Evolutionary conservation across 345 rosid species (phyloP).

Genomic region (Citrus reticulata): DNA sequence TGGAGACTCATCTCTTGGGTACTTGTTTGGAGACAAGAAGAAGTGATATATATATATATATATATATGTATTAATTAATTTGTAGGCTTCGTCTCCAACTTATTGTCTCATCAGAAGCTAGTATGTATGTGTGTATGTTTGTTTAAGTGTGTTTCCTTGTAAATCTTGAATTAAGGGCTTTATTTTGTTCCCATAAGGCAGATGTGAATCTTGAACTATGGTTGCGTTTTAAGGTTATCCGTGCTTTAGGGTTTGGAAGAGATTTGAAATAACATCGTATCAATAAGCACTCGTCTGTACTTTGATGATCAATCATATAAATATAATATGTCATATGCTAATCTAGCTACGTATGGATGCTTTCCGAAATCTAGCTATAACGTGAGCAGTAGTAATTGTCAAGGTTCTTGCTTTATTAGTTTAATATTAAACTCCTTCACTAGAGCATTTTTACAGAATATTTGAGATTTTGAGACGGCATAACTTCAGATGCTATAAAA

Average conservation of each 20-base stretch:
- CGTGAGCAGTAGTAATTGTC: no score
- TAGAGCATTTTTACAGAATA: no score
- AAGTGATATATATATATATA: not conserved
- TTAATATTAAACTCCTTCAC: no score
- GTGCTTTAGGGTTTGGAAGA: not conserved
- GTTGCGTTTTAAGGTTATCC: not conserved
- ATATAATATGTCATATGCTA: not conserved
- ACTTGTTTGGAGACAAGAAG: not conserved
- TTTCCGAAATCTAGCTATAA: no score
- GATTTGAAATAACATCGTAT: not conserved
- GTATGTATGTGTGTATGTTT: no score
- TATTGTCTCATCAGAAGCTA: no score
- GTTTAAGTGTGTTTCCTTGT: not conserved
- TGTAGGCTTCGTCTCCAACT: no score
- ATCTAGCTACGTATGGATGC: not conserved
- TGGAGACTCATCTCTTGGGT: slow-evolving; percentile 8
- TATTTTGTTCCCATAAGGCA: not conserved
- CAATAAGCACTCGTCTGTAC: not conserved
- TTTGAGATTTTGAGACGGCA: no score
- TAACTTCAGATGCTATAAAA: no score
- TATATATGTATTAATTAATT: no score
- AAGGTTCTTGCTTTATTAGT: no score
- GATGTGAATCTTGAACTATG: not conserved
- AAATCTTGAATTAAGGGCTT: not conserved
- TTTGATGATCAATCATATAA: not conserved